Percentiles rank a stretch among this genome's conserved stretches.
Conservation (phyloP, 1,284 basidiomycete species). For the Cryptococcus amylolentus region DNA sequence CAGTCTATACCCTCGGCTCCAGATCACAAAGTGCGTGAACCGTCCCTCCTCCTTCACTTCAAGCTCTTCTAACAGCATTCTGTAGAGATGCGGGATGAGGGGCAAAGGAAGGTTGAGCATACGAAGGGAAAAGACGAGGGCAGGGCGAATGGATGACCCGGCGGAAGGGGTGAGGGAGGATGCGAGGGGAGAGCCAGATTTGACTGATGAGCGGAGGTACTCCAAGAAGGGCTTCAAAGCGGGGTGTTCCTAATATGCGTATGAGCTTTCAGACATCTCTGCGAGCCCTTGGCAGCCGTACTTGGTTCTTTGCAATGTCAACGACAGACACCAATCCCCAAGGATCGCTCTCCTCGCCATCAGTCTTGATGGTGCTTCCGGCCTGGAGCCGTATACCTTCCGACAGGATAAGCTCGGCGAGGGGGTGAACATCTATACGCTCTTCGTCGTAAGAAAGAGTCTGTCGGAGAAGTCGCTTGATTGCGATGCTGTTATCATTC, state of each 20-base stretch:
- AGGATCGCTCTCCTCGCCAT: slow-evolving; percentile 82
- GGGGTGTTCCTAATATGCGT: slow-evolving; percentile 52
- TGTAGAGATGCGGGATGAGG: slow-evolving; percentile 82
- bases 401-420: slow-evolving; percentile 69
- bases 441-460: slow-evolving; percentile 79
- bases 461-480: slow-evolving; percentile 75
- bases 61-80: slow-evolving; percentile 76
- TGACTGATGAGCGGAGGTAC: slow-evolving; percentile 58
- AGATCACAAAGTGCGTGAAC: slow-evolving; percentile 45
- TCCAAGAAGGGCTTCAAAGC: slow-evolving; percentile 67
- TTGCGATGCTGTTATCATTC: slow-evolving; percentile 56
- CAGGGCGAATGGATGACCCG: slow-evolving; percentile 56
- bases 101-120: slow-evolving; percentile 91
- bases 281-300: slow-evolving; percentile 40
- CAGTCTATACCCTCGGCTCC: slow-evolving; percentile 47
- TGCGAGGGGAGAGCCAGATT: slow-evolving; percentile 11
- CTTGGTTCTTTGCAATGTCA: slow-evolving; percentile 73
- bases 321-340: slow-evolving; percentile 77
- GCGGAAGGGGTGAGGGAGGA: slow-evolving; percentile 48
- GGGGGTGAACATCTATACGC: slow-evolving; percentile 62
- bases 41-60: slow-evolving; percentile 52
- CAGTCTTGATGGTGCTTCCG: slow-evolving; percentile 88
- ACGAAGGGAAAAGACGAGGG: slow-evolving; percentile 77
- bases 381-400: slow-evolving; percentile 53
- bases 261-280: not conserved